phyloP scores from a whole-genome alignment of 352 stramenopile genomes.

The Phytopythium ostracodes region DNA sequence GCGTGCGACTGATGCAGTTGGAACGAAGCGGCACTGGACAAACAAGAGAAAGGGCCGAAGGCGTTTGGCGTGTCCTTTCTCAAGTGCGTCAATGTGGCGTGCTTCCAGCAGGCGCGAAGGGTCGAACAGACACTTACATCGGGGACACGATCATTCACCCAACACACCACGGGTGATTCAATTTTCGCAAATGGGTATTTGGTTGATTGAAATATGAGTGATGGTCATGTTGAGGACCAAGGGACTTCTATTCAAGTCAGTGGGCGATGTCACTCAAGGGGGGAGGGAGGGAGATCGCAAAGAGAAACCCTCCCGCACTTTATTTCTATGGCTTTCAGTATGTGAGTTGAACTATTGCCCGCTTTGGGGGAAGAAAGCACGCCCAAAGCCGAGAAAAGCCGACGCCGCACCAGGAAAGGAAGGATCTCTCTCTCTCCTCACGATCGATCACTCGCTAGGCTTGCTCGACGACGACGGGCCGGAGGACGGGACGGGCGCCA shows the following conservation, averaged over 20 bases:
- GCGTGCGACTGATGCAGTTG: conserved; percentile 3
- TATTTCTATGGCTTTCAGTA: neutral
- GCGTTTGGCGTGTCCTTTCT: neutral
- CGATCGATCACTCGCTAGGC: neutral
- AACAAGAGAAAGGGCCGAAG: neutral
- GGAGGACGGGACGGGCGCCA: conserved; percentile 8
- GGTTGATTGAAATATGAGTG: neutral
- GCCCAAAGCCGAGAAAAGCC: neutral
- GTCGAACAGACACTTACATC: neutral
- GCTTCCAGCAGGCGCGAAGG: too few species aligned
- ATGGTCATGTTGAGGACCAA: neutral
- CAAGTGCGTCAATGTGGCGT: neutral
- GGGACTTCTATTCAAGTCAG: neutral
- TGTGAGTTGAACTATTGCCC: neutral
- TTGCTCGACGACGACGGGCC: neutral
- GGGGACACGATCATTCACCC: neutral
- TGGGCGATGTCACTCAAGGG: neutral
- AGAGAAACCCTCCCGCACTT: neutral
- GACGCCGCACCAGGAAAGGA: neutral
- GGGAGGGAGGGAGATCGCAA: neutral
- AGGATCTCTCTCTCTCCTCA: neutral
- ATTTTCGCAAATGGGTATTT: neutral
- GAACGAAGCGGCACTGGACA: conserved; percentile 2
- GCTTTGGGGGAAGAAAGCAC: neutral
- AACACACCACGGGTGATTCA: neutral